phyloP scores from a whole-genome alignment of 805 yeast species.

The Candida berthetii region DNA sequence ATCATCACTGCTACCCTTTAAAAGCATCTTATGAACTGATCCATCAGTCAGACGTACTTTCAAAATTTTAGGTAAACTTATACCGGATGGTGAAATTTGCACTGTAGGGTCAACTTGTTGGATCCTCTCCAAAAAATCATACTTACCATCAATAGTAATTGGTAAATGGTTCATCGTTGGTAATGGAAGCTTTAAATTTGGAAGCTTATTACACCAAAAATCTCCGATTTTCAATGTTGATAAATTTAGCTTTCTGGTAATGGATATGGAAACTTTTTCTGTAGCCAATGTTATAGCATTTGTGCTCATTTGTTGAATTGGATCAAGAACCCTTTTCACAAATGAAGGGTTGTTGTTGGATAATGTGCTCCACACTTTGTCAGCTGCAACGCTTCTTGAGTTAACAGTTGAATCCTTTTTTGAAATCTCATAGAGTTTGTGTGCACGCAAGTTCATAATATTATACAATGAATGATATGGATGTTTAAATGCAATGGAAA shows the following conservation, averaged over 20 bases:
- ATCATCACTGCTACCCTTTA: constrained; percentile 89
- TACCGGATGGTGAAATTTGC: constrained; percentile 70
- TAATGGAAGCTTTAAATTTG: constrained; percentile 46
- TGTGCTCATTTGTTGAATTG: constrained; percentile 45
- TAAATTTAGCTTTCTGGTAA: constrained; percentile 16
- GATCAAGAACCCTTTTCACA: constrained; percentile 26
- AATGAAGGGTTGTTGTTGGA: constrained; percentile 19
- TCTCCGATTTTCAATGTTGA: constrained; percentile 32
- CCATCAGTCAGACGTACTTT: constrained; percentile 56
- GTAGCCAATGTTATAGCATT: constrained; percentile 47
- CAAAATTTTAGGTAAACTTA: constrained; percentile 82
- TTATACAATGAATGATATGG: constrained; percentile 73
- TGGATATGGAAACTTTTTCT: constrained; percentile 26
- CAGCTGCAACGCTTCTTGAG: constrained; percentile 48
- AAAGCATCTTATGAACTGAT: constrained; percentile 43
- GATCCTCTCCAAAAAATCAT: constrained; percentile 43
- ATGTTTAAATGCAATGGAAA: constrained; percentile 42
- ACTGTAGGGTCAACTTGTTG: constrained; percentile 37
- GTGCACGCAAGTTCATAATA: constrained; percentile 49
- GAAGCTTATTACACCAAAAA: constrained; percentile 55
- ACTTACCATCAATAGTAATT: constrained; percentile 34
- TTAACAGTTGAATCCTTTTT: constrained; percentile 29
- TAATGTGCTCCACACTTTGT: constrained; percentile 37
- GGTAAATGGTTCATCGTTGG: constrained; percentile 54
- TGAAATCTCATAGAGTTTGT: constrained; percentile 26